Evolutionary conservation across 2,329 filamentous ascomycete genomes (phyloP).

Genomic region (Sarocladiaceae sp.): DNA sequence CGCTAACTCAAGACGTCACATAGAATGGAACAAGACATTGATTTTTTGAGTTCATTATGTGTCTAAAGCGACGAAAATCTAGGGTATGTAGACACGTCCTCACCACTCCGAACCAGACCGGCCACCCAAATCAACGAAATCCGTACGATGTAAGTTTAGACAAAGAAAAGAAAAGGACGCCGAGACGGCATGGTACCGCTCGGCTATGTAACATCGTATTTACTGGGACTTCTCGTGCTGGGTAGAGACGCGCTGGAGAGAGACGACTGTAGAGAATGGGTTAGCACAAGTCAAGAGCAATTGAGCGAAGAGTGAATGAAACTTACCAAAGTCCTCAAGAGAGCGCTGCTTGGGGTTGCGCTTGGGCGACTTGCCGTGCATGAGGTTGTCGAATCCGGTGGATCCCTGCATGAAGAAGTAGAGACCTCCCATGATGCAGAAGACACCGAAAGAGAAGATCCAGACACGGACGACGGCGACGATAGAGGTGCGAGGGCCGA

Average conservation of each 20-base stretch:
- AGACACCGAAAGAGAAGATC: constrained; percentile 86
- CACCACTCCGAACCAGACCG: constrained; percentile 25
- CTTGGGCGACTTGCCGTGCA: constrained; percentile 84
- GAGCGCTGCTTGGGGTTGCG: constrained; percentile 76
- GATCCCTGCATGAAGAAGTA: constrained; percentile 76
- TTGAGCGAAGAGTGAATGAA: constrained; percentile 2
- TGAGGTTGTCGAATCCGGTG: constrained; percentile 79
- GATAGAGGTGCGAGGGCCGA: constrained; percentile 60
- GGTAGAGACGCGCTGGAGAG: constrained; percentile 81
- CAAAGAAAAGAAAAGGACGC: constrained; percentile 33
- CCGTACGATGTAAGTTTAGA: constrained; percentile 34
- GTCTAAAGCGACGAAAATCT: constrained; percentile 30
- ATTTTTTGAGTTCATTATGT: constrained; percentile 33
- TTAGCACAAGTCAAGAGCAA: constrained; percentile 36
- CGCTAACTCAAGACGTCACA: neutral
- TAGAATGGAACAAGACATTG: neutral
- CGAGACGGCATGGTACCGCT: constrained; percentile 18
- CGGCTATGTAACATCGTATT: constrained; percentile 34
- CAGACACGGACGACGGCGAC: constrained; percentile 83
- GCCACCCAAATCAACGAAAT: constrained; percentile 29
- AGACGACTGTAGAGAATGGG: constrained; percentile 59
- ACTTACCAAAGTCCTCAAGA: constrained; percentile 83
- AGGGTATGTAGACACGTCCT: constrained; percentile 30
- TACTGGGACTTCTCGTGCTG: constrained; percentile 86
- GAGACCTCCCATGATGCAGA: constrained; percentile 72